Evolutionary conservation across 345 rosid genomes (phyloP).

Genomic region (Pugionium cornutum): DNA sequence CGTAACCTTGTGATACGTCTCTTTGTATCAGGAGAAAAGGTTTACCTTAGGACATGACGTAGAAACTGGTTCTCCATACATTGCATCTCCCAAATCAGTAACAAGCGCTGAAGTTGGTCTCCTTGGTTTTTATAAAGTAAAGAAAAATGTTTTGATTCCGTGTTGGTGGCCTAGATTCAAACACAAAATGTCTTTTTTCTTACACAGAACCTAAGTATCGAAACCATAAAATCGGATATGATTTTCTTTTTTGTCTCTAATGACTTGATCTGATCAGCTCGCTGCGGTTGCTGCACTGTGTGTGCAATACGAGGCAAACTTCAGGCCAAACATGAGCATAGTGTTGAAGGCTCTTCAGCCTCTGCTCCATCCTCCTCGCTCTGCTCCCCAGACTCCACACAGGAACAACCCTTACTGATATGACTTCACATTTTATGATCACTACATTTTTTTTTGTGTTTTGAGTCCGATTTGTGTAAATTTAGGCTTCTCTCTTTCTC

Average conservation of each 20-base stretch:
- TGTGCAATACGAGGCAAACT: conserved; percentile 79
- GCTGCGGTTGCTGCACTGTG: conserved; percentile 84
- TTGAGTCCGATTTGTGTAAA: conserved; percentile 37
- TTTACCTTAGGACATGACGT: conserved; percentile 5
- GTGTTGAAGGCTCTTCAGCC: conserved; percentile 83
- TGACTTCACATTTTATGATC: conserved; percentile 18
- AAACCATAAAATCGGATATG: neutral
- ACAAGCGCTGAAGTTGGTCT: neutral
- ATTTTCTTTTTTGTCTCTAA: conserved; percentile 8
- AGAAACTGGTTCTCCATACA: conserved; percentile 1
- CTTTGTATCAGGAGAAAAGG: conserved; percentile 9
- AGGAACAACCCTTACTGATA: conserved; percentile 37
- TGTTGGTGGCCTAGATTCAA: conserved; percentile 7
- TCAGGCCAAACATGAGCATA: conserved; percentile 84
- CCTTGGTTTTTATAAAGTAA: too few relatives aligned
- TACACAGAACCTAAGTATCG: conserved; percentile 10
- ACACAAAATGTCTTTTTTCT: neutral
- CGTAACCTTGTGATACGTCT: neutral
- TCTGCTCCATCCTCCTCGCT: conserved; percentile 62
- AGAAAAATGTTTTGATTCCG: neutral
- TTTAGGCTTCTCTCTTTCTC: conserved; percentile 16
- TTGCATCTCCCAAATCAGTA: too few relatives aligned
- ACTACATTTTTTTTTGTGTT: conserved; percentile 40
- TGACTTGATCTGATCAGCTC: conserved; percentile 45
- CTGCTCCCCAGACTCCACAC: conserved; percentile 42